Base-by-base conservation (phyloP, 176 grass and related monocot species). In the Carex cristatella region DNA sequence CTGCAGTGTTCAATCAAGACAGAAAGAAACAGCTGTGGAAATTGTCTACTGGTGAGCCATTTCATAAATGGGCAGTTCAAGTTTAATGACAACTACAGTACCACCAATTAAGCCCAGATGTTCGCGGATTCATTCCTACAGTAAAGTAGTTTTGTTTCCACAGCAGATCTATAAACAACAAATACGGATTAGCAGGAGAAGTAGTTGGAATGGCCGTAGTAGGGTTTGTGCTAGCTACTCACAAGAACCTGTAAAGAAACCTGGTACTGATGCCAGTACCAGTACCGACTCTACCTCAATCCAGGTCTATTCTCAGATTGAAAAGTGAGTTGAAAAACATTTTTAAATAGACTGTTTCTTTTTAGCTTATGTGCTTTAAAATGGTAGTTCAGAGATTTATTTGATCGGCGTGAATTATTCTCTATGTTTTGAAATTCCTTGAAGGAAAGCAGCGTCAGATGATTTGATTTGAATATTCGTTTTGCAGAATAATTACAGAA, bases 241-340 rank as follows among this genome's bases (percentile, higher is more conserved):
- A 32, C 69, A 77, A 62, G 84, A 84, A 71, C 80, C 31, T 44
- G 82, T 13, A 4, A 86, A 82, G 48, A 53, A 31, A 54, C 71
- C 71, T 76, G 71, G 71, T 76, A 54, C 73, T 12, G 79, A 51
- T 14, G n/a, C 66, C 79, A 18, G 75, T 61, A 59, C 79, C 58
- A 66, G 85, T 19, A 65, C 89, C 18, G 85, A 90, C 30, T 94
- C 89, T 67, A 78, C 74, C 49, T 78, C 74, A 10, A 94, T 99
- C 87, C 91, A 95, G 84, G 82, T 99, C 80, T 99, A 99, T 46
- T 95, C 96, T 56, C 93, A 95, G 85, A 99, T 99, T 59, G 96
- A 99, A 85, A 95, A 66, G 96, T 95, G 87, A 63, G 62, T 40
- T 42, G 3, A 6, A 18, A 38, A 13, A 75, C 8, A 57, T 23